Base-by-base conservation (phyloP, 768 basidiomycete species). In the Tephrocybe sp. region DNA sequence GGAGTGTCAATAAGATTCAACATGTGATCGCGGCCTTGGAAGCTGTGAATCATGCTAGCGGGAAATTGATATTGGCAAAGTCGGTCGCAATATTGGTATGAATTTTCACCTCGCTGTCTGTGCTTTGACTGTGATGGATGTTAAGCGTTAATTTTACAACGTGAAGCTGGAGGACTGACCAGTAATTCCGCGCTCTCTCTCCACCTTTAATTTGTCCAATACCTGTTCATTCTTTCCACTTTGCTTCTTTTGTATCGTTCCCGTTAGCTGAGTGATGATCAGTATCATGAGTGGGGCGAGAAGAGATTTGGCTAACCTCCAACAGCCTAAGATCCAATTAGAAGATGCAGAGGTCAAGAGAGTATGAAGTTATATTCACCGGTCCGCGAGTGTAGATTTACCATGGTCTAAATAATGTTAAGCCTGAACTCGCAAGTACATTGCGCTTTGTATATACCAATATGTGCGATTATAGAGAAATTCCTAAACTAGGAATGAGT, bases 1-100 rank as follows among this genome's bases (percentile, higher is more conserved):
- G 96, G 96, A 0, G 97, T 99, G 67, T 99, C 97, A 59, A 99
- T 93, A 22, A 98, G 74, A 68, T 98, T 98, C 52, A 99, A 76
- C 50, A 99, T 75, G 62, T 90, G 86, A 7, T 68, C 73, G 25
- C 73, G 69, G 8, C 78, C 80, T 31, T 77, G 64, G 45, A 77
- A 68, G 4, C 70, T 57, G 64, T 93, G 78, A 38, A 97, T 72
- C 92, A 98, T 97, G 67, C 91, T 87, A 62, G 47, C 47, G 37
- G n/a, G n/a, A 25, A 28, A 38, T 22, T 52, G 44, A 25, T n/a
- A 26, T 60, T 25, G 46, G 39, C 13, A 25, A 44, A 22, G 21
- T 34, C 15, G 31, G 16, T 35, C 40, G 26, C 4, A 16, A n/a
- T n/a, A n/a, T 34, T 15, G 7, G 9, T 48, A 26, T 39, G 44